Percentiles rank a stretch among this genome's conserved stretches.
phyloP scores from a whole-genome alignment of 106 monocot species.

The Dactylorhiza incarnata region DNA sequence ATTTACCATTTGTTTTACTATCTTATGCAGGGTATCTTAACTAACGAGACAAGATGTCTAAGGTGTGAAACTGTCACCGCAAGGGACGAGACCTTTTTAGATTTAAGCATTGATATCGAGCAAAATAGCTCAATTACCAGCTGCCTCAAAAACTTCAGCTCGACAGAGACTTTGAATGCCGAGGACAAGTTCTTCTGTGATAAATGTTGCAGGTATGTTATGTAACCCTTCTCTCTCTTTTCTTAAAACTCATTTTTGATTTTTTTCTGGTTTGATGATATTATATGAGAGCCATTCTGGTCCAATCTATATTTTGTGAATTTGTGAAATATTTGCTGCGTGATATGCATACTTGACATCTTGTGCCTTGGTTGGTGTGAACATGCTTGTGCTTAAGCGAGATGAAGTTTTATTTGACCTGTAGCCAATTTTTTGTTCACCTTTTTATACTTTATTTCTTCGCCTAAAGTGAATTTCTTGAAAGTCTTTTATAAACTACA shows the following conservation, averaged over 20 bases:
- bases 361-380: too few relatives aligned
- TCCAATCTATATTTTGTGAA: not conserved
- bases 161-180: conserved; percentile 53
- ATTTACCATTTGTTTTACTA: not conserved
- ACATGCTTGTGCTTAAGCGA: too few relatives aligned
- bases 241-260: not conserved
- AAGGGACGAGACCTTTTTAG: conserved; percentile 52
- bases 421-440: too few relatives aligned
- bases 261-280: not conserved
- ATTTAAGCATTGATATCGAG: conserved; percentile 57
- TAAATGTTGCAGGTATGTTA: conserved; percentile 45
- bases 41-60: conserved; percentile 56
- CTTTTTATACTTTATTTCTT: too few relatives aligned
- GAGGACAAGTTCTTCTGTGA: conserved; percentile 67
- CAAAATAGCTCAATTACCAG: conserved; percentile 61
- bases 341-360: too few relatives aligned
- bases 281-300: not conserved
- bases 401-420: too few relatives aligned
- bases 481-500: too few relatives aligned
- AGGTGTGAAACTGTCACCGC: conserved; percentile 58
- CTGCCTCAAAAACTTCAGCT: conserved; percentile 59
- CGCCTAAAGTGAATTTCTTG: too few relatives aligned
- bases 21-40: conserved; percentile 40
- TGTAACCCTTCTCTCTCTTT: not conserved
- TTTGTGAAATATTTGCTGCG: not conserved